Conservation (phyloP, 2,329 filamentous ascomycete species). For the Penicillium sp. region DNA sequence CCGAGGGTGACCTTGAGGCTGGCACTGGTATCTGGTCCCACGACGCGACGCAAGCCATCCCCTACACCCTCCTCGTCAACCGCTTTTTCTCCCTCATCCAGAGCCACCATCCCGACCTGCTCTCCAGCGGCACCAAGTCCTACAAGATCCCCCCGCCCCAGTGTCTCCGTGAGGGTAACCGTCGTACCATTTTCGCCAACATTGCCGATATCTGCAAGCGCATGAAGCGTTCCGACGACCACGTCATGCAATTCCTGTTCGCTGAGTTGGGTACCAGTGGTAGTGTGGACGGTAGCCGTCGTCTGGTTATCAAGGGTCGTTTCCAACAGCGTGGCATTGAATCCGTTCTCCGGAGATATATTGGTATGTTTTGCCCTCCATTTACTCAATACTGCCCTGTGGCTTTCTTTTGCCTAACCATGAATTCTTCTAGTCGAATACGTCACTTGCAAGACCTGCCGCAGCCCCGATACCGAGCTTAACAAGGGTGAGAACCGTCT, state of each 20-base stretch:
- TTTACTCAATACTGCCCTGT: neutral
- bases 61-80: slow-evolving; percentile 81
- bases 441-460: slow-evolving; percentile 98
- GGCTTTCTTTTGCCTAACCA: neutral
- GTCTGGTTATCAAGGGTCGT: slow-evolving; percentile 97
- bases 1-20: slow-evolving; percentile 77
- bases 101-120: slow-evolving; percentile 95
- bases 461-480: slow-evolving; percentile 90
- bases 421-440: slow-evolving; percentile 71
- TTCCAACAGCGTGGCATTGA: slow-evolving; percentile 99
- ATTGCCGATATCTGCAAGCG: slow-evolving; percentile 98
- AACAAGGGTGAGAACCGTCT: slow-evolving; percentile 99
- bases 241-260: slow-evolving; percentile 96
- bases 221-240: slow-evolving; percentile 98
- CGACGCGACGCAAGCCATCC: slow-evolving; percentile 75
- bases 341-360: slow-evolving; percentile 94
- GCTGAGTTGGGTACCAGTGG: slow-evolving; percentile 97
- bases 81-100: slow-evolving; percentile 95
- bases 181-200: slow-evolving; percentile 99
- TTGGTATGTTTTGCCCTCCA: slow-evolving; percentile 64
- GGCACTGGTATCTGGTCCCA: slow-evolving; percentile 92
- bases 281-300: slow-evolving; percentile 88
- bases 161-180: slow-evolving; percentile 99
- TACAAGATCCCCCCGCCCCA: slow-evolving; percentile 99
- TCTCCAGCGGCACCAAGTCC: slow-evolving; percentile 84